phyloP scores from a whole-genome alignment of 768 basidiomycete genomes.

The Hericium erinaceus region DNA sequence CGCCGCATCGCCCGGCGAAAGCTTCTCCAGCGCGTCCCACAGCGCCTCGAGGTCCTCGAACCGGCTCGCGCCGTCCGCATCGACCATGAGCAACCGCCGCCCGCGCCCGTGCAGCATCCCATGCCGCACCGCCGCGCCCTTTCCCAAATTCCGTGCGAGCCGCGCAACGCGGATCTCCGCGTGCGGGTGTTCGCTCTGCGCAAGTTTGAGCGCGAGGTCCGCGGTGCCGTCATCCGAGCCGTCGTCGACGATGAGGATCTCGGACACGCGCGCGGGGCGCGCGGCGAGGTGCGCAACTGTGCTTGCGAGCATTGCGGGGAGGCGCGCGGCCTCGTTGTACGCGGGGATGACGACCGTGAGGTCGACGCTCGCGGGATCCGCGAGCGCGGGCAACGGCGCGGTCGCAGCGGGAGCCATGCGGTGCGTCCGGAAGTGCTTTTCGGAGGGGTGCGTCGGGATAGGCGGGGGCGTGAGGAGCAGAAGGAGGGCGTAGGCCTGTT shows the following conservation, averaged over 20 bases:
- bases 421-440: slow-evolving; percentile 57
- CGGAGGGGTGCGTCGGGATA: slow-evolving; percentile 53
- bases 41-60: slow-evolving; percentile 79
- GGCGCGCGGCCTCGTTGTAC: slow-evolving; percentile 79
- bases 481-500: slow-evolving; percentile 60
- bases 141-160: slow-evolving; percentile 76
- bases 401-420: slow-evolving; percentile 39
- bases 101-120: slow-evolving; percentile 83
- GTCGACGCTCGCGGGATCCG: slow-evolving; percentile 52
- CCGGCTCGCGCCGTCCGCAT: slow-evolving; percentile 88
- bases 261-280: slow-evolving; percentile 44
- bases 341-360: slow-evolving; percentile 84
- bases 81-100: slow-evolving; percentile 75
- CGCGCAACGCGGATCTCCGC: slow-evolving; percentile 70
- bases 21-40: slow-evolving; percentile 62
- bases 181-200: slow-evolving; percentile 33
- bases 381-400: slow-evolving; percentile 44
- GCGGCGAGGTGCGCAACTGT: slow-evolving; percentile 58
- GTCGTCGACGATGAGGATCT: slow-evolving; percentile 87
- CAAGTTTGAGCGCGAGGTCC: slow-evolving; percentile 52
- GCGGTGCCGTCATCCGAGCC: slow-evolving; percentile 77
- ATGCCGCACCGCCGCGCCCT: slow-evolving; percentile 89
- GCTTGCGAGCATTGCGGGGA: slow-evolving; percentile 76
- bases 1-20: slow-evolving; percentile 40
- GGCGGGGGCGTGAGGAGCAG: slow-evolving; percentile 67